Evolutionary conservation across 2,329 filamentous ascomycete species (phyloP).

Genomic region (Ascochyta koolunga): DNA sequence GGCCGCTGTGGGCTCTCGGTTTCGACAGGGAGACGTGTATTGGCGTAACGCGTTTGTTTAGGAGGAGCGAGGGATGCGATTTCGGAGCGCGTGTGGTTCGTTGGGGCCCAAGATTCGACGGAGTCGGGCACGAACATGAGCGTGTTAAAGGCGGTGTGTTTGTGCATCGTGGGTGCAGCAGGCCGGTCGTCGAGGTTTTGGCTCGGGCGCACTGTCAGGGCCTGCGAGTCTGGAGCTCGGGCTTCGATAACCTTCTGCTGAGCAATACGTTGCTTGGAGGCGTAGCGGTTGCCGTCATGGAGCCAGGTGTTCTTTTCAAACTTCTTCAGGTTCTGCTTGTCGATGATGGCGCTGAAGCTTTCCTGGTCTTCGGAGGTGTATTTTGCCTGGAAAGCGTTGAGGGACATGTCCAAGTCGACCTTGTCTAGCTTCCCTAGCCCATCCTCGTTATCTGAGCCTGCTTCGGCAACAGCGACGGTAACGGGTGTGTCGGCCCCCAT

Average conservation of each 20-base stretch:
- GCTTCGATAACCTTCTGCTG: conserved; percentile 75
- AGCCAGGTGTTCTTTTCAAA: conserved; percentile 89
- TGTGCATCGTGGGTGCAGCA: conserved; percentile 77
- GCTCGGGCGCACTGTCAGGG: conserved; percentile 57
- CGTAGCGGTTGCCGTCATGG: conserved; percentile 85
- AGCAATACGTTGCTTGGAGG: conserved; percentile 65
- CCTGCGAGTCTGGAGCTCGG: conserved; percentile 48
- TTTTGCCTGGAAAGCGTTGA: conserved; percentile 85
- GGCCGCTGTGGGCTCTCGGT: conserved; percentile 57
- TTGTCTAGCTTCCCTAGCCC: conserved; percentile 53
- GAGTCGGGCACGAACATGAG: conserved; percentile 85
- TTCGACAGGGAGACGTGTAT: conserved; percentile 74
- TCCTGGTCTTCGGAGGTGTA: conserved; percentile 99
- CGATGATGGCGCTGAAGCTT: conserved; percentile 89
- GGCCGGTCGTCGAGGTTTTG: conserved; percentile 72
- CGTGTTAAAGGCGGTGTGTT: conserved; percentile 72
- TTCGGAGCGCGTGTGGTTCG: conserved; percentile 71
- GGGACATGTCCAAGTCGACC: conserved; percentile 77
- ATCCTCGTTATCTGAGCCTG: conserved; percentile 30
- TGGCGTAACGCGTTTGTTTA: conserved; percentile 77
- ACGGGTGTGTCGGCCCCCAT: conserved; percentile 75
- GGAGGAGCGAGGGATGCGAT: conserved; percentile 74
- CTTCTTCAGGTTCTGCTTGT: conserved; percentile 85
- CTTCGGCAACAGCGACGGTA: conserved; percentile 56
- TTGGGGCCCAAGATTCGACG: conserved; percentile 61